Conservation (phyloP, 1,139 yeast species). For the Yamadazyma jaroonii region DNA sequence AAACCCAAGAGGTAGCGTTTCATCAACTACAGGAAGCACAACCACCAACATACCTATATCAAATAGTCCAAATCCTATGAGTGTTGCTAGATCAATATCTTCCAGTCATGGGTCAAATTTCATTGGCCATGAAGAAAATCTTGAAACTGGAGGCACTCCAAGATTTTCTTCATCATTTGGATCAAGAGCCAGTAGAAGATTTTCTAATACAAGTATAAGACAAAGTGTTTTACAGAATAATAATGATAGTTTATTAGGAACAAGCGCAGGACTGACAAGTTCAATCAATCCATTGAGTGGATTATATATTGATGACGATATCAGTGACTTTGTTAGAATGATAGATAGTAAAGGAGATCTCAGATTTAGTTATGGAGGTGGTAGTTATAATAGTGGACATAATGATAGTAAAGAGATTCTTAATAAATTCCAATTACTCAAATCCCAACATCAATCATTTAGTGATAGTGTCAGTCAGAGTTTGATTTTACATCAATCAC, state of each 20-base stretch:
- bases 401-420: constrained; percentile 23
- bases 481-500: constrained; percentile 25
- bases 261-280: constrained; percentile 40
- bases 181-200: constrained; percentile 46
- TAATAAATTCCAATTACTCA: constrained; percentile 36
- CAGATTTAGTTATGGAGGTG: constrained; percentile 22
- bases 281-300: constrained; percentile 38
- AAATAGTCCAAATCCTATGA: constrained; percentile 11
- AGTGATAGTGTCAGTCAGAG: constrained; percentile 54
- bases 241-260: constrained; percentile 27
- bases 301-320: constrained; percentile 60
- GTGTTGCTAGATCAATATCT: constrained; percentile 39
- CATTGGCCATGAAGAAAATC: constrained; percentile 17
- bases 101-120: constrained; percentile 40
- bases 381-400: constrained; percentile 3
- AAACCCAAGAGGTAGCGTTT: constrained; percentile 41
- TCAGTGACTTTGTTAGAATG: constrained; percentile 77
- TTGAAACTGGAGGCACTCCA: constrained; percentile 33
- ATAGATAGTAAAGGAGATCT: constrained; percentile 67
- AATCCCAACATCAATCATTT: constrained; percentile 43
- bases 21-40: constrained; percentile 27
- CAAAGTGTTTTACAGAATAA: constrained; percentile 27
- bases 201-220: constrained; percentile 35
- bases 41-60: constrained; percentile 24
- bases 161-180: constrained; percentile 58